These are phyloP conservation scores for Plenodomus lindquistii DNA, from an alignment of 2,329 filamentous ascomycete genomes.

Conservation along the genomic window DNA sequence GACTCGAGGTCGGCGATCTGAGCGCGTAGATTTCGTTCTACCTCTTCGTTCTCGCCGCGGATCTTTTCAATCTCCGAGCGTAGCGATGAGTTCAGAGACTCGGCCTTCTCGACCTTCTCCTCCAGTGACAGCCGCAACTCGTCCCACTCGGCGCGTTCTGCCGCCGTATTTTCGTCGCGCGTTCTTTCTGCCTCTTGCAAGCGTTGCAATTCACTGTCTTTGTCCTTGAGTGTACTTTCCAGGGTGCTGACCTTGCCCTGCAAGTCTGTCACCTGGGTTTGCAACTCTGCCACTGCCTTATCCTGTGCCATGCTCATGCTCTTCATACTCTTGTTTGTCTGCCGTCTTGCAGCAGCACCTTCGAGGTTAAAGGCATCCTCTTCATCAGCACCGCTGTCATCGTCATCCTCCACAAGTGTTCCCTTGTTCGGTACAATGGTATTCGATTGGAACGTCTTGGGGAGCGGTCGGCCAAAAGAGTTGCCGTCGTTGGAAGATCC, in stretches of 20 bases:
- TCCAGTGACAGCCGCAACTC: constrained; percentile 70
- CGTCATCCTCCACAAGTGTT: constrained; percentile 91
- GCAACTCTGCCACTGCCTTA: constrained; percentile 70
- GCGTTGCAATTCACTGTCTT: constrained; percentile 69
- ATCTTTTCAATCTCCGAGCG: constrained; percentile 77
- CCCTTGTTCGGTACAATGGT: constrained; percentile 98
- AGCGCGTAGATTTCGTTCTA: constrained; percentile 65
- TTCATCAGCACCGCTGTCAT: constrained; percentile 57
- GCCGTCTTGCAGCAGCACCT: constrained; percentile 44
- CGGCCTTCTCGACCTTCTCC: constrained; percentile 71
- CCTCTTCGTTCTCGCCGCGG: constrained; percentile 67
- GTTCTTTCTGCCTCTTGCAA: constrained; percentile 63
- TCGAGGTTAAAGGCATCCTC: constrained; percentile 67
- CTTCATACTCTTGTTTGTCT: constrained; percentile 50
- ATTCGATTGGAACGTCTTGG: constrained; percentile 91
- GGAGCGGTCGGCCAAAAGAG: constrained; percentile 74
- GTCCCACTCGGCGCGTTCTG: constrained; percentile 73
- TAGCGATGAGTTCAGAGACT: constrained; percentile 77
- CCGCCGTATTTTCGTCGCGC: constrained; percentile 54
- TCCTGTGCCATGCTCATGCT: constrained; percentile 41
- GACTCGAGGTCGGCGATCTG: constrained; percentile 60
- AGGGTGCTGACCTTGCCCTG: constrained; percentile 73
- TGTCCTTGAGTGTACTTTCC: constrained; percentile 69
- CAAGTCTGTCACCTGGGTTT: constrained; percentile 74
- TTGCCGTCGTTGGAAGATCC: constrained; percentile 44